A percentile compares a stretch with the other conserved stretches of the same genome.
These are phyloP conservation scores for Xylariales sp. DNA, from an alignment of 2,329 filamentous ascomycete genomes.

Conservation along the genomic window DNA sequence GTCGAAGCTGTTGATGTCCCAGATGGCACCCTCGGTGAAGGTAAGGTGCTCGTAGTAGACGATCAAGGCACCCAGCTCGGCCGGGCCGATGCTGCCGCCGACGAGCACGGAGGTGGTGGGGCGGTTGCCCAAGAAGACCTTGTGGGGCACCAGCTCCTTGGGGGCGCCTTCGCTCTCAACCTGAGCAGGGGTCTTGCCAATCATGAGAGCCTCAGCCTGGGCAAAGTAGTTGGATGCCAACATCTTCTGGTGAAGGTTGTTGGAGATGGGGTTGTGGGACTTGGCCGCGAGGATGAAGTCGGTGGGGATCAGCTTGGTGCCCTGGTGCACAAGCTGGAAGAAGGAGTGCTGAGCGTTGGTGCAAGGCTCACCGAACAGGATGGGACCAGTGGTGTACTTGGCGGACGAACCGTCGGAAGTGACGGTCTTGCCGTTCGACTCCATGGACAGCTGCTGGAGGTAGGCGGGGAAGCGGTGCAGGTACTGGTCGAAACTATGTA, in stretches of 20 bases:
- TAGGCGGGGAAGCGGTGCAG: constrained; percentile 98
- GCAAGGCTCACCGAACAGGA: constrained; percentile 96
- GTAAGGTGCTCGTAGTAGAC: constrained; percentile 99
- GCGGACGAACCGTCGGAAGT: constrained; percentile 84
- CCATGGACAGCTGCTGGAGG: constrained; percentile 98
- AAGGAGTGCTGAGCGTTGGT: constrained; percentile 99
- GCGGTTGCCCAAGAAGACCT: constrained; percentile 97
- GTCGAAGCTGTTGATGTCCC: constrained; percentile 99
- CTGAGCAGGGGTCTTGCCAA: constrained; percentile 79
- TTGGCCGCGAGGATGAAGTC: constrained; percentile 97
- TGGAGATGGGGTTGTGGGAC: constrained; percentile 91
- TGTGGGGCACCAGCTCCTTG: constrained; percentile 84
- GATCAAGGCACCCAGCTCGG: constrained; percentile 88
- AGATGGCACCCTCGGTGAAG: constrained; percentile 94
- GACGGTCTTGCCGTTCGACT: constrained; percentile 97
- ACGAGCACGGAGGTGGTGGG: constrained; percentile 92
- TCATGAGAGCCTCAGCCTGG: constrained; percentile 85
- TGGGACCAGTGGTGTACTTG: constrained; percentile 95
- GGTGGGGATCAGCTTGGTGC: constrained; percentile 96
- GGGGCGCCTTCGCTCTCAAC: constrained; percentile 71
- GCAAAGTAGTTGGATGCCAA: constrained; percentile 89
- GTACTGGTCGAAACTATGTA: constrained; percentile 86
- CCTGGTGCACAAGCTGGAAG: constrained; percentile 99
- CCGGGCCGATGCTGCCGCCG: constrained; percentile 88
- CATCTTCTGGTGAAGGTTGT: constrained; percentile 96